Evolutionary conservation across 129 eudicot species (phyloP), one percentile per base, ranked within the genome.

Genomic region (Erigeron canadensis): DNA sequence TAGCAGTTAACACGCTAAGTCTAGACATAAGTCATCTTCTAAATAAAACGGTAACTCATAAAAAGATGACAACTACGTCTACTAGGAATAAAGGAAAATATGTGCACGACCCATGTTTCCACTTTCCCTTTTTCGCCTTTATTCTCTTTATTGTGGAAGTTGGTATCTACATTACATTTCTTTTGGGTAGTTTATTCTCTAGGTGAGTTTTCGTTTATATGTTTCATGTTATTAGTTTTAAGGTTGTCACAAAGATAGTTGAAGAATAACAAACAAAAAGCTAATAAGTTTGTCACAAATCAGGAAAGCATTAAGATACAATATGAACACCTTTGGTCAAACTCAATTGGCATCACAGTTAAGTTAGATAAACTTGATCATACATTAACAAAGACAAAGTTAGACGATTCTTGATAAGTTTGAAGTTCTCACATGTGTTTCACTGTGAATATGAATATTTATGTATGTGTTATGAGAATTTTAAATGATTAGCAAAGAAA

Each of bases 101-200:
- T n/a, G n/a, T n/a, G n/a, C n/a, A 45, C 34, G 34, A 47, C 11
- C 6, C 17, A 47, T 13, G 55, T 2, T 48, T 58, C 22, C 64
- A 23, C 64, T 58, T 57, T 57, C 64, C 23, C 64, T 58, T 58
- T 10, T 58, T n/a, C 64, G 10, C 9, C 16, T 57, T 58, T 58
- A 21, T 58, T 58, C 64, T 58, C 41, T 8, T 18, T 58, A 21
- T 58, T 10, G 61, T 55, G 60, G 60, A 8, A 15, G 23, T 54
- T 7, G 60, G 4, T 7, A 15, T 8, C 11, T n/a, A 55, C 34
- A 28, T 28, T 28, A 28, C 34, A 28, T 28, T 28, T 28, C 34
- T 2, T 45, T 45, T 45, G 50, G 50, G 50, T 55, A 8, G 16
- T 8, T 18, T 18, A 55, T 55, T 55, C 61, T 55, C 4, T 55